A percentile compares a stretch with the other conserved stretches of the same genome.
These are phyloP conservation scores for Asterella californica DNA, from an alignment of 225 moss, liverwort and hornwort species.

Conservation along the genomic window DNA sequence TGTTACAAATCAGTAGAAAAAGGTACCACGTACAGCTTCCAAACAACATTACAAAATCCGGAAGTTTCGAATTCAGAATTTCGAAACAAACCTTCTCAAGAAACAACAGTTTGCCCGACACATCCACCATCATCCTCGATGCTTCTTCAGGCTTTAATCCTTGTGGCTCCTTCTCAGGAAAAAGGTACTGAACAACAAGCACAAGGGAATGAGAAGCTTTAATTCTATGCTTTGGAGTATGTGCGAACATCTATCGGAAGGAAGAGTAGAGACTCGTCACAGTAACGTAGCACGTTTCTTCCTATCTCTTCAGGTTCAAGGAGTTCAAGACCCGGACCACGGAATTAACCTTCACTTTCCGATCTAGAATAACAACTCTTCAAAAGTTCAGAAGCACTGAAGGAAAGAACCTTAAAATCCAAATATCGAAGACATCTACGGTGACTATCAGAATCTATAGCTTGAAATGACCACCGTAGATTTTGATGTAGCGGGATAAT, in stretches of 20 bases:
- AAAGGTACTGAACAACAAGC: slow-evolving; percentile 56
- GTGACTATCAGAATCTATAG: no score
- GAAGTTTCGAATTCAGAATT: not conserved
- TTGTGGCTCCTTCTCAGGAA: slow-evolving; percentile 66
- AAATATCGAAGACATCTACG: no score
- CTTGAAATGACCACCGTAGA: not conserved
- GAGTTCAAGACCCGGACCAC: no score
- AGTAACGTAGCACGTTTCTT: no score
- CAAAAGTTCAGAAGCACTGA: no score
- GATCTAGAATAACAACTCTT: no score
- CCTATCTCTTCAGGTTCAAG: no score
- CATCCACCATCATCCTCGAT: slow-evolving; percentile 52
- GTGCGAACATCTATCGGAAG: no score
- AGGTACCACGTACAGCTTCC: not conserved
- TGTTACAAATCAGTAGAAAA: not conserved
- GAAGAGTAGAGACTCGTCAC: no score
- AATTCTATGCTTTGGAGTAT: not conserved
- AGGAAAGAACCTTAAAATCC: no score
- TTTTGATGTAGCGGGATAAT: not conserved
- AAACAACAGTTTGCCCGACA: slow-evolving; percentile 80
- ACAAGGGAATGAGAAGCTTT: not conserved
- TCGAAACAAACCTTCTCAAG: slow-evolving; percentile 65
- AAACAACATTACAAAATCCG: not conserved
- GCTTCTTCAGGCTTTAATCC: slow-evolving; percentile 39
- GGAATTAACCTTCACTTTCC: no score